Percentiles rank a stretch among this genome's conserved stretches.
These are phyloP conservation scores for Phytopythium vexans DNA, from an alignment of 352 stramenopile species.

Conservation along the genomic window DNA sequence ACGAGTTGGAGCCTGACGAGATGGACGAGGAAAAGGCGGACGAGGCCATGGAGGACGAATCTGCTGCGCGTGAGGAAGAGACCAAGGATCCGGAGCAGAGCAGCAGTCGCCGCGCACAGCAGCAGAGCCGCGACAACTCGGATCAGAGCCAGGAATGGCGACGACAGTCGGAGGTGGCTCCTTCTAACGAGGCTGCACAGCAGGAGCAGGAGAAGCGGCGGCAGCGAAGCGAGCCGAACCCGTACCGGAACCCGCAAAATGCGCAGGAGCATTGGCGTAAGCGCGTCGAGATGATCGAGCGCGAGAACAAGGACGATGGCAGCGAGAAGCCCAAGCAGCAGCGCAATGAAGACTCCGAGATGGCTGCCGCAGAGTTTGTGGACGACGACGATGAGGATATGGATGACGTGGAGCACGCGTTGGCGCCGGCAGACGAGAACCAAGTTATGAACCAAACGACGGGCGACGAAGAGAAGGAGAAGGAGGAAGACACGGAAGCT, in stretches of 20 bases:
- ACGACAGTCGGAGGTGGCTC: slow-evolving; percentile 38
- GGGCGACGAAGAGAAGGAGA: slow-evolving; percentile 53
- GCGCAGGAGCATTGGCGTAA: slow-evolving; percentile 97
- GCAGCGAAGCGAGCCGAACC: slow-evolving; percentile 90
- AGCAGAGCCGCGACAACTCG: slow-evolving; percentile 51
- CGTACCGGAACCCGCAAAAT: slow-evolving; percentile 94
- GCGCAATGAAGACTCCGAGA: slow-evolving; percentile 31
- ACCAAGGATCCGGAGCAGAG: slow-evolving; percentile 53
- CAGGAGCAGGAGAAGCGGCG: slow-evolving; percentile 69
- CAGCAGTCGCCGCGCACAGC: slow-evolving; percentile 47
- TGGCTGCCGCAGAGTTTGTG: slow-evolving; percentile 63
- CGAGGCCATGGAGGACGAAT: slow-evolving; percentile 36
- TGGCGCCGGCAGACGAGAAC: slow-evolving; percentile 66
- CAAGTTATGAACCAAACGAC: slow-evolving; percentile 55
- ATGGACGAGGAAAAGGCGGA: slow-evolving; percentile 43
- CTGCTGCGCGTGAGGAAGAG: slow-evolving; percentile 18
- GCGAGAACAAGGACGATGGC: slow-evolving; percentile 35
- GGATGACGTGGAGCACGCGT: slow-evolving; percentile 60
- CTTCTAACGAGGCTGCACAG: slow-evolving; percentile 33
- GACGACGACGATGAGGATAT: slow-evolving; percentile 63
- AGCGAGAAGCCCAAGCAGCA: slow-evolving; percentile 20
- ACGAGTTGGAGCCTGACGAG: slow-evolving; percentile 61
- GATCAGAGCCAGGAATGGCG: slow-evolving; percentile 60
- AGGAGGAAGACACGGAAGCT: slow-evolving; percentile 38
- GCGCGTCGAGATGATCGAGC: slow-evolving; percentile 90